A percentile compares a stretch with the other conserved stretches of the same genome.
phyloP scores from a whole-genome alignment of 257 asterid species.

The Handroanthus guayacan region DNA sequence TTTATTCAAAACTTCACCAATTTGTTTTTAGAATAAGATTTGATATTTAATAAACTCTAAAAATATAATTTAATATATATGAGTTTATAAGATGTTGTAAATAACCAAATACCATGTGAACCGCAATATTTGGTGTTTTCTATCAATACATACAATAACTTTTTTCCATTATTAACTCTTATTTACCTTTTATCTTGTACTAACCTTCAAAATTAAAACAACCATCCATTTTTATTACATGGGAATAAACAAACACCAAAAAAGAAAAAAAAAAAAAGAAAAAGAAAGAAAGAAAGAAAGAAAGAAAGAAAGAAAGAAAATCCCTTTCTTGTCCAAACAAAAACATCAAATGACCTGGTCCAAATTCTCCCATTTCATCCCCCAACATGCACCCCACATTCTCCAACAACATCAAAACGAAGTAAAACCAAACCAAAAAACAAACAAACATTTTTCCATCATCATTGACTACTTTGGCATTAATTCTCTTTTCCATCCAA shows the following conservation, averaged over 20 bases:
- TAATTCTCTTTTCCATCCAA: constrained; percentile 28
- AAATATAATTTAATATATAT: too few species aligned
- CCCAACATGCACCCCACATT: constrained; percentile 60
- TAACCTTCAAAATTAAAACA: constrained; percentile 24
- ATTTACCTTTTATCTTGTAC: background rate
- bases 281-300: background rate
- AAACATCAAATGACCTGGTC: constrained; percentile 26
- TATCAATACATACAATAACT: too few species aligned
- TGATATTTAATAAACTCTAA: too few species aligned
- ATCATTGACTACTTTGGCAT: constrained; percentile 9
- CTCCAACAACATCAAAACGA: constrained; percentile 38
- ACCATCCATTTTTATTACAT: constrained; percentile 7
- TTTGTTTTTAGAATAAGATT: too few species aligned
- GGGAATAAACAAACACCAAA: background rate
- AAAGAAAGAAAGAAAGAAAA: background rate
- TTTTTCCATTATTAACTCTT: too few species aligned
- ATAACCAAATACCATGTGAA: too few species aligned
- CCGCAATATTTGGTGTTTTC: too few species aligned
- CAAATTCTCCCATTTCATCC: constrained; percentile 32
- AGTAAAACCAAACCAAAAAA: constrained; percentile 5
- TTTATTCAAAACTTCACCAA: too few species aligned
- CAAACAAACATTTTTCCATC: constrained; percentile 7
- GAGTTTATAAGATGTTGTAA: too few species aligned
- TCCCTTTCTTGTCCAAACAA: too few species aligned
- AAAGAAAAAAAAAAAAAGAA: background rate